Evolutionary conservation across 169 alveolate genomes (phyloP).

Genomic region (Cryptosporidium ryanae): DNA sequence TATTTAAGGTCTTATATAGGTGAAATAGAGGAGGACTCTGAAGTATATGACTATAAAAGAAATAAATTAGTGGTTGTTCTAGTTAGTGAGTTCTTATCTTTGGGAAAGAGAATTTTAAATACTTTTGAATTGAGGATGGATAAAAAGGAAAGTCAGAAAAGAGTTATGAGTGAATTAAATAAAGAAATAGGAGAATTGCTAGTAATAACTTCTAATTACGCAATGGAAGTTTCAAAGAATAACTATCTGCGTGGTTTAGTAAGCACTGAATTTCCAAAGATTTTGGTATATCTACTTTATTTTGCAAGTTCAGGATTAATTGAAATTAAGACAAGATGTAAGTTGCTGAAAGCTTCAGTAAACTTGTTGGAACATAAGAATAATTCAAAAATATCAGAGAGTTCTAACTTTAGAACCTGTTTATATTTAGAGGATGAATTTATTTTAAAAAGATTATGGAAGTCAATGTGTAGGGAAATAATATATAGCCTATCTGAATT

Average conservation of each 20-base stretch:
- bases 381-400: conserved; percentile 19
- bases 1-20: conserved; percentile 3
- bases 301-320: conserved; percentile 47
- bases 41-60: conserved; percentile 7
- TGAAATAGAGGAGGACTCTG: conserved; percentile 27
- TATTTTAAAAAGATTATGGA: conserved; percentile 20
- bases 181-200: conserved; percentile 26
- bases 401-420: conserved; percentile 22
- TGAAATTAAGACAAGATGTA: conserved; percentile 19
- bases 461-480: conserved; percentile 5
- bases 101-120: not conserved
- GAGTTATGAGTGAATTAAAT: conserved; percentile 14
- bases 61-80: conserved; percentile 5
- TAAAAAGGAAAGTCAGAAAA: conserved; percentile 20
- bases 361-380: conserved; percentile 13
- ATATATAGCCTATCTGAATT: not conserved
- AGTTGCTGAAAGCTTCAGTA: conserved; percentile 20
- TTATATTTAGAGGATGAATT: not conserved
- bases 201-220: conserved; percentile 9
- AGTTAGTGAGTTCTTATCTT: conserved; percentile 19
- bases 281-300: conserved; percentile 7
- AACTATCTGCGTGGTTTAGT: conserved; percentile 2
- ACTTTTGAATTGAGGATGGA: not conserved
- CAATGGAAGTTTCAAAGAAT: conserved; percentile 4
- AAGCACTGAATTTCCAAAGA: conserved; percentile 32